Evolutionary conservation across 2,329 filamentous ascomycete species (phyloP), one percentile per base, ranked within the genome.

Genomic region (Xylaria sp.): DNA sequence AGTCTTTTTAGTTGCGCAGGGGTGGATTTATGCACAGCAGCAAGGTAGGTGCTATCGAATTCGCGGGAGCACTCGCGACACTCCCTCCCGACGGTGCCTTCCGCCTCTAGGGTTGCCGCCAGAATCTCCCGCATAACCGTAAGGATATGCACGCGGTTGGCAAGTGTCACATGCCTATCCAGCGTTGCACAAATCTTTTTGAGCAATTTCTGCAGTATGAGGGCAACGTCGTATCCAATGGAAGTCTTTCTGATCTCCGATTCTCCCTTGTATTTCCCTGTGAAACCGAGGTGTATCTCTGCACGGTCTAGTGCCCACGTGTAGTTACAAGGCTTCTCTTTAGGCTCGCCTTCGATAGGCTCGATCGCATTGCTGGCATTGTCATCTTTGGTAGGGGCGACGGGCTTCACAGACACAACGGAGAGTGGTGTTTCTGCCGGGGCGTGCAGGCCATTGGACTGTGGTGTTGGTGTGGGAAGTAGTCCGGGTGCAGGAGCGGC

Each of bases 121-220:
- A 74, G 66, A 20, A 75, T 64, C 62, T 74, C 71, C 9, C 70
- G 67, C 73, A 75, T 75, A 39, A 73, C 71, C 43, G 68, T 70
- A 3, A 75, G 65, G 39, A 75, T 72, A 64, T 75, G 74, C 20
- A 72, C 68, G 20, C 71, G 72, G 58, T 73, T 74, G 15, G 56
- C 39, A 23, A 75, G 68, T 3, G 65, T 68, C 39, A 67, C 9
- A 54, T 71, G 41, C 51, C 65, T 72, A 51, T 69, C 68, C 28
- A 72, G 41, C 63, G 62, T 43, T 13, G 43, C 58, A 61, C 59
- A 57, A 60, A 72, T 48, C 31, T 71, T 72, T 58, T 71, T 69
- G 2, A 75, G 61, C 9, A 73, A 41, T 28, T 71, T 71, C 28
- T 70, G 70, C 33, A 75, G 60, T 61, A 71, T 71, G 13, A 67